Conservation (phyloP, 148 eudicot species). For the Heliosperma pusillum region DNA sequence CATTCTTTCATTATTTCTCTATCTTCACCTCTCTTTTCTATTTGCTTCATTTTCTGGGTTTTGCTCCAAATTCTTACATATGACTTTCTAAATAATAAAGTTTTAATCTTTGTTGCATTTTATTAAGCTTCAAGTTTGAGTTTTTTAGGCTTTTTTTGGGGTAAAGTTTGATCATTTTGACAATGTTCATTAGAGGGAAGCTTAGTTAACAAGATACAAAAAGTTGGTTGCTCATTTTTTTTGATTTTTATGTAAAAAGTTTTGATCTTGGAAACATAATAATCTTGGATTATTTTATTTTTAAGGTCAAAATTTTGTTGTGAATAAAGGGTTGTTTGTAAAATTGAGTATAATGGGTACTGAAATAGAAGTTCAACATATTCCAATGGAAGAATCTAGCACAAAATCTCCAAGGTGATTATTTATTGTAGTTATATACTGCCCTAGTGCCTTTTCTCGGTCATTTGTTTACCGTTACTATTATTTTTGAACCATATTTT, state of each 20-base stretch:
- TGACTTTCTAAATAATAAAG: neutral
- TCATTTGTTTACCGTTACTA: neutral
- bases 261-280: constrained; percentile 4
- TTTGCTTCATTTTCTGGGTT: too few species aligned
- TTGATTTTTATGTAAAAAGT: neutral
- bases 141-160: too few species aligned
- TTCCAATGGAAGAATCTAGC: constrained; percentile 20
- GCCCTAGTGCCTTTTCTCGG: too few species aligned
- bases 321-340: constrained; percentile 7
- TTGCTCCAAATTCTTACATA: constrained; percentile 5
- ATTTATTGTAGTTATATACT: neutral
- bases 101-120: constrained; percentile 9
- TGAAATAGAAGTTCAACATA: constrained; percentile 16
- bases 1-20: neutral
- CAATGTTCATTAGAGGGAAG: neutral
- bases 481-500: neutral
- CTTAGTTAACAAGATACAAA: too few species aligned
- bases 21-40: neutral
- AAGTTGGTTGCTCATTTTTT: neutral
- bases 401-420: constrained; percentile 24
- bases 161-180: too few species aligned
- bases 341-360: constrained; percentile 16
- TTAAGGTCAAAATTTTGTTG: neutral
- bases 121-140: constrained; percentile 2
- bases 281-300: constrained; percentile 2